Evolutionary conservation across 768 basidiomycete genomes (phyloP).

Genomic region (Pleurotus salmoneostramineus): DNA sequence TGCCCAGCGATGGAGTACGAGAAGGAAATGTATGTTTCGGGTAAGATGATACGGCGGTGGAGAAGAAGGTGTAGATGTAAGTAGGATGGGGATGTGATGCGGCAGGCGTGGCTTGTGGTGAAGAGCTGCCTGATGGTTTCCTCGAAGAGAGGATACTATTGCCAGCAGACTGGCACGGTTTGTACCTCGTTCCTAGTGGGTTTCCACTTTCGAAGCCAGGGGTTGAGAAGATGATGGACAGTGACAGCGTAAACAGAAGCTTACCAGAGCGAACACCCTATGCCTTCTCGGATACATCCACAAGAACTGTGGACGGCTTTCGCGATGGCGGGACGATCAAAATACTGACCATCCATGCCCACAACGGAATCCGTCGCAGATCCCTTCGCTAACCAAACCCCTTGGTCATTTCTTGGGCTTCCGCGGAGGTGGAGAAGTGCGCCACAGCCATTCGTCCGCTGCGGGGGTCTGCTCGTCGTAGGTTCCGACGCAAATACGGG

Average conservation of each 20-base stretch:
- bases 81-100: slow-evolving; percentile 1
- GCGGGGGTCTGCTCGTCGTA: slow-evolving; percentile 11
- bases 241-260: slow-evolving; percentile 13
- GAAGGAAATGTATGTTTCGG: slow-evolving; percentile 27
- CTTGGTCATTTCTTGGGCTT: slow-evolving; percentile 44
- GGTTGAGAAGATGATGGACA: slow-evolving; percentile 10
- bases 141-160: slow-evolving; percentile 32
- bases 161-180: slow-evolving; percentile 55
- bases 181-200: slow-evolving; percentile 57
- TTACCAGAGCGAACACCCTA: slow-evolving; percentile 62
- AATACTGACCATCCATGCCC: slow-evolving; percentile 53
- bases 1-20: slow-evolving; percentile 10
- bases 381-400: slow-evolving; percentile 57
- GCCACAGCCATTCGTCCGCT: slow-evolving; percentile 57
- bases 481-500: slow-evolving; percentile 13
- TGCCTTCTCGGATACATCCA: slow-evolving; percentile 63
- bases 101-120: slow-evolving; percentile 29
- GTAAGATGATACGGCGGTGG: slow-evolving; percentile 34
- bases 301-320: slow-evolving; percentile 54
- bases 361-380: slow-evolving; percentile 52
- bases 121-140: slow-evolving; percentile 16
- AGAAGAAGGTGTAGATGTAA: slow-evolving; percentile 45
- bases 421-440: slow-evolving; percentile 55
- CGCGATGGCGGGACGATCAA: slow-evolving; percentile 43
- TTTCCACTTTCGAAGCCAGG: slow-evolving; percentile 47